phyloP scores from a whole-genome alignment of 768 basidiomycete genomes.

The Rhodotorula sphaerocarpa region DNA sequence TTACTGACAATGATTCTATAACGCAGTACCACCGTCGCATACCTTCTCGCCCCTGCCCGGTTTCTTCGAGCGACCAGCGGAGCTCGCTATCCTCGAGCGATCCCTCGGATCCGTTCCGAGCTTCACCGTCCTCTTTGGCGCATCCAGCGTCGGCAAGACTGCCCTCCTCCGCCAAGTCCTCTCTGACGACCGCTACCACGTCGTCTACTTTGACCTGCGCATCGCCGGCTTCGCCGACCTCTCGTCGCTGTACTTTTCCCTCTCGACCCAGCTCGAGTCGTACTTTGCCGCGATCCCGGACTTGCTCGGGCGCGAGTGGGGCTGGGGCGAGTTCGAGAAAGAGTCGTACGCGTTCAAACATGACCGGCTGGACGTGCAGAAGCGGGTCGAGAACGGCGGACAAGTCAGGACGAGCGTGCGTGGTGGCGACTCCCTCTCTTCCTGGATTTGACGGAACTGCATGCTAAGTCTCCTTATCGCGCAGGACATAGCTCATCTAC shows the following conservation, averaged over 20 bases:
- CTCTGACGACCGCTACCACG: conserved; percentile 60
- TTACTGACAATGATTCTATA: conserved; percentile 51
- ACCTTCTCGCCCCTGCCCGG: conserved; percentile 68
- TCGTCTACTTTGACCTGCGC: conserved; percentile 39
- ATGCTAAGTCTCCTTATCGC: neutral
- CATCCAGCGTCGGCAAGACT: conserved; percentile 67
- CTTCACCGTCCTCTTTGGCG: conserved; percentile 23
- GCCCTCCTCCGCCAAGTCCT: conserved; percentile 70
- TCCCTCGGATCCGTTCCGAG: neutral
- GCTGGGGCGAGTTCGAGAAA: conserved; percentile 54
- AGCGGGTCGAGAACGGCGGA: conserved; percentile 50
- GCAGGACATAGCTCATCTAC: conserved; percentile 63
- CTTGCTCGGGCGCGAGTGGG: conserved; percentile 54
- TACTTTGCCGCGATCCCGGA: conserved; percentile 63
- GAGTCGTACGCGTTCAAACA: conserved; percentile 60
- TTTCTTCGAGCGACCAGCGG: conserved; percentile 62
- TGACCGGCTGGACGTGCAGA: conserved; percentile 65
- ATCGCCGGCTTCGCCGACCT: conserved; percentile 62
- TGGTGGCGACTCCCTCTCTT: too few relatives aligned
- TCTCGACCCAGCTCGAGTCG: conserved; percentile 71
- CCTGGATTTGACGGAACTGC: neutral
- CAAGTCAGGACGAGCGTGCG: conserved; percentile 55
- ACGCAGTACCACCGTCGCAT: conserved; percentile 44
- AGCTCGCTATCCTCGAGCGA: conserved; percentile 59
- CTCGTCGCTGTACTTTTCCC: conserved; percentile 61